phyloP scores from a whole-genome alignment of 106 monocot genomes.

The Dioscorea dumetorum region DNA sequence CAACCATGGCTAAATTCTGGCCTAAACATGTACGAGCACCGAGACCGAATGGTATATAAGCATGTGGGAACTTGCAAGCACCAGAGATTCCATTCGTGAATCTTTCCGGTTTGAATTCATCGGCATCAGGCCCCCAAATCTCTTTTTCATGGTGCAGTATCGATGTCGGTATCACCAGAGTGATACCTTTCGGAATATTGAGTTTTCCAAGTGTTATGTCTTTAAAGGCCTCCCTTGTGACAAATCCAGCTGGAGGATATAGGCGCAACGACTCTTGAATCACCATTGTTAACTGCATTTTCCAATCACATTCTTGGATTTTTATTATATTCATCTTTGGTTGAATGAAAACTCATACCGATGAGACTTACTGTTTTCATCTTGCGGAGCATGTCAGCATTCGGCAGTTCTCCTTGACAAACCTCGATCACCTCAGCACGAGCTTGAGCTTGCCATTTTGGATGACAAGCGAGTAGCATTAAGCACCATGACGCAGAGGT shows the following conservation, averaged over 20 bases:
- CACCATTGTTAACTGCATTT: conserved; percentile 36
- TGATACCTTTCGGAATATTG: conserved; percentile 41
- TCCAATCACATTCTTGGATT: background rate
- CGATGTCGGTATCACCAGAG: conserved; percentile 28
- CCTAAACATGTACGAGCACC: conserved; percentile 52
- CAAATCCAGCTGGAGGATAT: conserved; percentile 19
- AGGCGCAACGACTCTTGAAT: conserved; percentile 49
- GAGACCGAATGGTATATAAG: conserved; percentile 61
- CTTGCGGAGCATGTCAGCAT: conserved; percentile 35
- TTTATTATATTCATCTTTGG: background rate
- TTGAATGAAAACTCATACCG: background rate
- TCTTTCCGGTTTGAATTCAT: conserved; percentile 60
- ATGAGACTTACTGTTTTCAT: conserved; percentile 49
- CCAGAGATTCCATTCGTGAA: conserved; percentile 38
- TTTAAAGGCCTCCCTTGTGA: conserved; percentile 26
- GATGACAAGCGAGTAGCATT: conserved; percentile 53
- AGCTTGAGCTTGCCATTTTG: conserved; percentile 57
- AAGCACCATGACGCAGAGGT: conserved; percentile 59
- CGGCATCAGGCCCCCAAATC: conserved; percentile 56
- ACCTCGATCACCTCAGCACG: conserved; percentile 55
- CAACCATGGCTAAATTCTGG: conserved; percentile 68
- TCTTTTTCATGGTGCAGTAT: conserved; percentile 41
- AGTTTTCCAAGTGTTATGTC: conserved; percentile 32
- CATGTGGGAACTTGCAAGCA: conserved; percentile 47
- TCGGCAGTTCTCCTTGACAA: conserved; percentile 12